phyloP scores from a whole-genome alignment of 768 basidiomycete species.

The Agrocybe praecox region DNA sequence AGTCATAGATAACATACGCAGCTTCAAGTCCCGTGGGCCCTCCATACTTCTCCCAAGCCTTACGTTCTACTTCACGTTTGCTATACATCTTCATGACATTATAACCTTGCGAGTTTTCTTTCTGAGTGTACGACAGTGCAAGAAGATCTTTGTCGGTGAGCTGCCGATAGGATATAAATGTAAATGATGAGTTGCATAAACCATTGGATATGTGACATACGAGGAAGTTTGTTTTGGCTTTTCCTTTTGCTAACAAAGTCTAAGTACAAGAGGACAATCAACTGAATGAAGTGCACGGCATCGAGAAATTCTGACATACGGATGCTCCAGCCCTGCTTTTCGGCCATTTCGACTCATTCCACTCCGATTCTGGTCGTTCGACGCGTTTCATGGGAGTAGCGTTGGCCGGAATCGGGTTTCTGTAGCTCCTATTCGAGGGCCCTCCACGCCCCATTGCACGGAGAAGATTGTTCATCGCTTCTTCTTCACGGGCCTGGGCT shows the following conservation, averaged over 20 bases:
- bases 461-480: neutral
- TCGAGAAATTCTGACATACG: neutral
- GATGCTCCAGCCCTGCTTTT: neutral
- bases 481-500: neutral
- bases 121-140: neutral
- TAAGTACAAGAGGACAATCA: neutral
- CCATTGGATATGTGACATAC: neutral
- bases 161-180: neutral
- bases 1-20: neutral
- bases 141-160: neutral
- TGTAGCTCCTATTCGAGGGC: neutral
- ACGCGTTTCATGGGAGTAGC: neutral
- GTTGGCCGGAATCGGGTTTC: neutral
- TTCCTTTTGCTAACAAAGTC: neutral
- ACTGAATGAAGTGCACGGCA: neutral
- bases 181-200: too few relatives aligned
- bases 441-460: neutral
- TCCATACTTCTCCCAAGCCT: slow-evolving; percentile 26
- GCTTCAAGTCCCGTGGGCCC: slow-evolving; percentile 12
- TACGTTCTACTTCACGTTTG: slow-evolving; percentile 16
- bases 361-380: neutral
- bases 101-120: neutral
- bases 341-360: neutral
- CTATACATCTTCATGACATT: neutral
- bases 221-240: neutral